Base-by-base conservation (phyloP, 805 yeast genomes). In the Torulaspora microellipsoides region DNA sequence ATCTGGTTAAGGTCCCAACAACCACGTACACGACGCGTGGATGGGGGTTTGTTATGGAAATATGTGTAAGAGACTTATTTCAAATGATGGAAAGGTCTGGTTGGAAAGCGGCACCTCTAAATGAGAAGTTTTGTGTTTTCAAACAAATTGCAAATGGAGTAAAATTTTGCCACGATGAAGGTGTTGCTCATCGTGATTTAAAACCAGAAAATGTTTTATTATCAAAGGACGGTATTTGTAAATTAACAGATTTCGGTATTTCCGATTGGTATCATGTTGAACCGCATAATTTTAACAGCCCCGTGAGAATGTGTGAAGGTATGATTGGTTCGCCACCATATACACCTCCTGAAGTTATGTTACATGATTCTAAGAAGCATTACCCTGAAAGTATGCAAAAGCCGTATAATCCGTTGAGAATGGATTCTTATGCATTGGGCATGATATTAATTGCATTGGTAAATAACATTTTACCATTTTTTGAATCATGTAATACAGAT, bases 321-420 rank as follows among this genome's bases (percentile, higher is more conserved):
- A 74, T 75, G 59, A 83, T 83, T 34, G 93, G 95, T 1, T 83
- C 90, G 1, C 87, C 93, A 3, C 93, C 93, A 1, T 85, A 83
- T 61, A 77, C 83, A 10, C 80, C 91, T 4, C 93, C 95, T 1
- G 93, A 85, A 62, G 85, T 83, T 12, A 74, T 79, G 76, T 59
- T 66, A 23, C 74, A 67, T 31, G 64, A 58, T 42, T 42, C 56
- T 8, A 55, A 62, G 42, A 56, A 60, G 39, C 42, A 44, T n/a
- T 51, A 58, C 68, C 68, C 62, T 53, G 66, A 55, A 58, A 39
- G 53, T 36, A 39, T 37, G 39, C 60, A 53, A 15, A 56, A 59
- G 25, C 64, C 74, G 4, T 81, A 79, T 63, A 77, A 83, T 57
- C 84, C 89, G 0, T 80, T 78, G 54, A 72, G 73, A 48, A 77